Conservation (phyloP, 345 rosid species). For the Ailanthus altissimus region DNA sequence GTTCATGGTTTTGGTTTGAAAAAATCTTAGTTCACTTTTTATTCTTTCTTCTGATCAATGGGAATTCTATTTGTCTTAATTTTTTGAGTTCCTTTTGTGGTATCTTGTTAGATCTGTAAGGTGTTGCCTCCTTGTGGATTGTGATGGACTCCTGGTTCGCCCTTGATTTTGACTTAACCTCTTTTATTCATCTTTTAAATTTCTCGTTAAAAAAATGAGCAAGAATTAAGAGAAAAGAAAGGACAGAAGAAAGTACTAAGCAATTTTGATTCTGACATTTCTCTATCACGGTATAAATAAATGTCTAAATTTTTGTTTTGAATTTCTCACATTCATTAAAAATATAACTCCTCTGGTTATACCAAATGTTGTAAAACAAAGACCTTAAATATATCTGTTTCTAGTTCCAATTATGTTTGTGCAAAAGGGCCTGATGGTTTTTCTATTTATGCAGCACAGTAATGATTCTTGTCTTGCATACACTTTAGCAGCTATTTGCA, state of each 20-base stretch:
- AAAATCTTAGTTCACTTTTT: not conserved
- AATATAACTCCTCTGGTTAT: not conserved
- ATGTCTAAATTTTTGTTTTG: not conserved
- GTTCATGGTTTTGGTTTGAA: not conserved
- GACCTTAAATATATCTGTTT: not conserved
- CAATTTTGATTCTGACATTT: not conserved
- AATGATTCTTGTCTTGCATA: slow-evolving; percentile 96
- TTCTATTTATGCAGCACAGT: slow-evolving; percentile 62
- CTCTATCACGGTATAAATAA: not conserved
- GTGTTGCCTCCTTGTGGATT: not conserved
- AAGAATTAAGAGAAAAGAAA: not conserved
- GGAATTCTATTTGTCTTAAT: not conserved
- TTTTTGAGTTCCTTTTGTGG: not conserved
- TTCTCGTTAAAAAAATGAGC: not conserved
- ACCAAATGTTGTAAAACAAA: no score
- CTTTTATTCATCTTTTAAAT: not conserved
- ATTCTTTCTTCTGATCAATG: not conserved
- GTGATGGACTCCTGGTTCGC: not conserved
- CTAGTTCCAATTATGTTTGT: slow-evolving; percentile 2
- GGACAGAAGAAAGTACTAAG: not conserved
- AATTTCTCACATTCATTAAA: not conserved
- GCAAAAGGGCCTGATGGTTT: slow-evolving; percentile 19
- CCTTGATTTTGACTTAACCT: not conserved
- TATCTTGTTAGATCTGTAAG: not conserved
- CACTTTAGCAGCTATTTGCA: slow-evolving; percentile 87